Base-by-base conservation (phyloP, 192 early-diverging fungal species). In the Haplosporangium gracile region DNA sequence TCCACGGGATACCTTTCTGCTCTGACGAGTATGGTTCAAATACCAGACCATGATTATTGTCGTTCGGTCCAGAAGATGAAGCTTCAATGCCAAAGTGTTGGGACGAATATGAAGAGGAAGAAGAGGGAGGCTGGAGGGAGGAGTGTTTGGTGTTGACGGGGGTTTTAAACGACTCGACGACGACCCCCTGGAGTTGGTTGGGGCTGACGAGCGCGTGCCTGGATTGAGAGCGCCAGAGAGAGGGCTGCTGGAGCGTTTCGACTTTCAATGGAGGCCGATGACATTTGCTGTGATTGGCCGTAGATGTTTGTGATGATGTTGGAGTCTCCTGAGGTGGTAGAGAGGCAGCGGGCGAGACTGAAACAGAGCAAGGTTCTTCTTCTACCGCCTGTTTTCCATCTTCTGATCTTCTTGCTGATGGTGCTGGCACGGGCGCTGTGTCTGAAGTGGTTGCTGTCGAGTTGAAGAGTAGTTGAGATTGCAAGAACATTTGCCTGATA, bases 131-230 rank as follows among this genome's bases (percentile, higher is more conserved):
- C 22, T 39, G 38, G 10, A 20, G 38, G 42, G 9, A 24, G 42
- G 9, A 18, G 20, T 4, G 42, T 0, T 42, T 45, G n/a, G 70
- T 20, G 42, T 63, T 8, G 40, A 63, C 47, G 2, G 83, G 83
- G 8, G 83, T 73, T 39, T 53, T 80, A 2, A 81, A 40, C 18
- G 83, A 80, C n/a, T 86, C 83, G 16, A 86, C 39, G 2, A 86
- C 74, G 63, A 86, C 65, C 0, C 83, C 75, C 11, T 77, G 60
- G 10, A 86, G 71, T 38, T 86, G 83, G 24, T 79, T 70, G 0
- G 83, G 83, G 38, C 78, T 80, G 22, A n/a, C 2, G 20, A 70
- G 74, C 29, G 45, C 29, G 34, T 65, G 10, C 26, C 49, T 55
- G 57, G 70, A 72, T 20, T 70, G 68, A 1, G 75, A 82, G n/a